These are phyloP conservation scores for Hypoxylon sp. DNA, from an alignment of 2,329 filamentous ascomycete genomes.

Conservation along the genomic window DNA sequence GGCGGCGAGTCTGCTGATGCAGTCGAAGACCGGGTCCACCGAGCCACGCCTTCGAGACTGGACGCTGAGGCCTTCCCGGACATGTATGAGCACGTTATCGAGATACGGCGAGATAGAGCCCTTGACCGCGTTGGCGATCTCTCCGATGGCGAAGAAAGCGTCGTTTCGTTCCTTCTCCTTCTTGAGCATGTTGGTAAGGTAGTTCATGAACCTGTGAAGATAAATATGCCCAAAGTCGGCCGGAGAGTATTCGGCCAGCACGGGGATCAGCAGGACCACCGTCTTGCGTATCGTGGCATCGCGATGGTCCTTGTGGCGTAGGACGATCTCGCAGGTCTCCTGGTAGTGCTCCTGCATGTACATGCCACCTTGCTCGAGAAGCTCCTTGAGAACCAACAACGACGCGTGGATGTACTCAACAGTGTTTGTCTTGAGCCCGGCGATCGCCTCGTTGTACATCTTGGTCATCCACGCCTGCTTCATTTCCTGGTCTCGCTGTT, in stretches of 20 bases:
- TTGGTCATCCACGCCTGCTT: slow-evolving; percentile 89
- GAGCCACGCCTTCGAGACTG: slow-evolving; percentile 76
- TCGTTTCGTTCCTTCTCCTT: slow-evolving; percentile 94
- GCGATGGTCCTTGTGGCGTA: slow-evolving; percentile 91
- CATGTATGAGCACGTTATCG: slow-evolving; percentile 92
- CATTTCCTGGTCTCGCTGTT: slow-evolving; percentile 89
- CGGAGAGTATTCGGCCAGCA: slow-evolving; percentile 91
- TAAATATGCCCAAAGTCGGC: slow-evolving; percentile 89
- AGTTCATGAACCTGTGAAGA: slow-evolving; percentile 96
- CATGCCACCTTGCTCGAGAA: slow-evolving; percentile 96
- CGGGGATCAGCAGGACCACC: slow-evolving; percentile 90
- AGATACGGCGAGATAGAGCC: slow-evolving; percentile 95
- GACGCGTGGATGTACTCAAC: slow-evolving; percentile 95
- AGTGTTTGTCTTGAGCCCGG: slow-evolving; percentile 82
- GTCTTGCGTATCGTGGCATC: slow-evolving; percentile 90
- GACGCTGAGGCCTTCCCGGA: slow-evolving; percentile 87
- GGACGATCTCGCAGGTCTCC: slow-evolving; percentile 91
- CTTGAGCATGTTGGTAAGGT: slow-evolving; percentile 92
- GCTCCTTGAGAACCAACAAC: slow-evolving; percentile 89
- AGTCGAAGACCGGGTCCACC: slow-evolving; percentile 90
- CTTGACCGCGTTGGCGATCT: slow-evolving; percentile 95
- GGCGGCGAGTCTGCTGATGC: slow-evolving; percentile 94
- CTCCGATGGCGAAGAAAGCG: slow-evolving; percentile 94
- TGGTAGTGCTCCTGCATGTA: slow-evolving; percentile 98
- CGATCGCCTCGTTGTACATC: slow-evolving; percentile 87